Conservation (phyloP, 2,329 filamentous ascomycete species). For the Sarocladiaceae sp. region DNA sequence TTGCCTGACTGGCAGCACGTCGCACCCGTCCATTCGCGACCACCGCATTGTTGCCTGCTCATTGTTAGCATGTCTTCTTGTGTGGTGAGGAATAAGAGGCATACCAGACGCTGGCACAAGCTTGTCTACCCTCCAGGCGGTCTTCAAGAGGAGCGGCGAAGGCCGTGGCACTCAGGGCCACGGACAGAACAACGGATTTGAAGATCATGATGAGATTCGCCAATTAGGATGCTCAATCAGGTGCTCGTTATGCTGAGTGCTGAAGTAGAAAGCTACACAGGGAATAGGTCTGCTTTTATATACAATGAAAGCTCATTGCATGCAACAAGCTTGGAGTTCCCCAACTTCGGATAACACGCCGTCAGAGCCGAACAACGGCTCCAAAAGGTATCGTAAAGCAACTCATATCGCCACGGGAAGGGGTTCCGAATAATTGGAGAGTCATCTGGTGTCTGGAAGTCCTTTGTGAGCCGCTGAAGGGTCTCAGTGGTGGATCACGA, state of each 20-base stretch:
- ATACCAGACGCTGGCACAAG: constrained; percentile 5
- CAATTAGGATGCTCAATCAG: neutral
- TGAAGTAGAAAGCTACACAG: neutral
- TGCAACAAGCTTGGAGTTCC: neutral
- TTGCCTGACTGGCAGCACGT: constrained; percentile 15
- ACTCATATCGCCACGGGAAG: too few relatives aligned
- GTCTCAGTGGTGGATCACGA: too few relatives aligned
- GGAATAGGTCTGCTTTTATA: too few relatives aligned
- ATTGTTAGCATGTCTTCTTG: neutral
- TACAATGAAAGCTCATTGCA: too few relatives aligned
- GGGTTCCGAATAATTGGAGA: too few relatives aligned
- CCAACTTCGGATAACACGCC: too few relatives aligned
- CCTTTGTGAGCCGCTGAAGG: too few relatives aligned
- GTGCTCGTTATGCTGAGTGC: neutral
- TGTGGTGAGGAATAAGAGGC: too few relatives aligned
- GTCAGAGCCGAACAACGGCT: too few relatives aligned
- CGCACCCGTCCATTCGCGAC: constrained; percentile 14
- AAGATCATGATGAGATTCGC: neutral
- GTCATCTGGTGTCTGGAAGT: too few relatives aligned
- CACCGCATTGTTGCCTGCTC: constrained; percentile 13
- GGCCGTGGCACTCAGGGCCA: neutral
- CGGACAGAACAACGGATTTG: neutral
- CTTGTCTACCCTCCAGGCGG: neutral
- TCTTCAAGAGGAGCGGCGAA: constrained; percentile 5
- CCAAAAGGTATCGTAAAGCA: too few relatives aligned